Base-by-base conservation (phyloP, 1,139 yeast genomes). In the Pichia sp. region DNA sequence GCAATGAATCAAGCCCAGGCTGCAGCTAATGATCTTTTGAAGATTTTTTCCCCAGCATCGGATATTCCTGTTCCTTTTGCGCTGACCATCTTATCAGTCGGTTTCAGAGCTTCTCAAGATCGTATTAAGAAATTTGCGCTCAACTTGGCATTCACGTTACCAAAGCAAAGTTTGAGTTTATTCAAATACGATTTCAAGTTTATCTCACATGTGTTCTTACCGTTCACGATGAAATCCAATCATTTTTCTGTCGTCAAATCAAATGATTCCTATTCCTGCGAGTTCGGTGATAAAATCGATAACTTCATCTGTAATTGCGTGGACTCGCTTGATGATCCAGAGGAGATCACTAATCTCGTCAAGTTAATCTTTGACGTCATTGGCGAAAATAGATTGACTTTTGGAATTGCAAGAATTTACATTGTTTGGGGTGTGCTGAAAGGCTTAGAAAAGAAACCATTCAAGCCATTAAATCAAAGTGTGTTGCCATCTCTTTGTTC, bases 1-100 rank as follows among this genome's bases (percentile, higher is more conserved):
- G 85, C 96, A 0, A 66, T 85, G 55, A 90, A 88, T 56, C 97
- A 88, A 62, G 80, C 92, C 0, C 81, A 81, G 53, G 96, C 88
- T 10, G 94, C 95, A 0, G 64, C 76, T 2, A 64, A 65, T 6
- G 95, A 86, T 56, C 73, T 88, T 37, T 62, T 79, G 4, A 66
- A 65, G 2, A 62, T 86, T 28, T 69, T 86, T 37, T 67, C 80
- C 0, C 73, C 77, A 2, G 53, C 59, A 1, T 72, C 79, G 0
- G 62, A 72, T 26, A 69, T 82, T 36, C 80, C 90, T 0, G 68
- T 76, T 0, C 60, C 71, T 6, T 88, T 96, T 95, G 83, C 85
- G 0, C 67, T 85, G 51, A 71, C 85, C 7, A 65, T 88, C 27
- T 66, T 88, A 4, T 74, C 88, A 1, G 81, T 90, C 4, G 96